These are phyloP conservation scores for Ogataea minuta DNA, from an alignment of 805 yeast species.

Conservation along the genomic window DNA sequence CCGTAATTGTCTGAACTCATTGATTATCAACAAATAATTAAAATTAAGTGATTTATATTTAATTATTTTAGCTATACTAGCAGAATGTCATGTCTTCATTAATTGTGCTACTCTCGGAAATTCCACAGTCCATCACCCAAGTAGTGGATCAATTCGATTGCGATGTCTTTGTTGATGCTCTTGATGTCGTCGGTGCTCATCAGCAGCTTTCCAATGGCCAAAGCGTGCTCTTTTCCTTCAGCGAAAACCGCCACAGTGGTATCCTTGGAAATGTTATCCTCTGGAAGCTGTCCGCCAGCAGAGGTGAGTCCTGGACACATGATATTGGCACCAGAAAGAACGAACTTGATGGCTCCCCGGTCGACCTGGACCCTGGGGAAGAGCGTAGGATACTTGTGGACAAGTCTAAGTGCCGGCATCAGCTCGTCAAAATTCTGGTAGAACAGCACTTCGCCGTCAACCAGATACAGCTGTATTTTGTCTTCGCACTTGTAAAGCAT, in stretches of 20 bases:
- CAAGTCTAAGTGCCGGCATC: constrained; percentile 70
- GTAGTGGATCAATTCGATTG: constrained; percentile 79
- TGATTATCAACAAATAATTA: not conserved
- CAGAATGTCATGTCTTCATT: constrained; percentile 5
- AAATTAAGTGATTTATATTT: constrained; percentile 3
- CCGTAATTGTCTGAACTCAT: constrained; percentile 52
- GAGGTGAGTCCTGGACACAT: constrained; percentile 96
- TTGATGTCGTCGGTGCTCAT: constrained; percentile 92
- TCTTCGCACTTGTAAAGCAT: constrained; percentile 85
- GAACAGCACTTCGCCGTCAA: constrained; percentile 71
- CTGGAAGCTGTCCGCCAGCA: constrained; percentile 80
- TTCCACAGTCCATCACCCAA: constrained; percentile 90
- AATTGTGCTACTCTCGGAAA: constrained; percentile 29
- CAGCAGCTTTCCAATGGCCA: constrained; percentile 83
- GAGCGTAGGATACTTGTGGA: constrained; percentile 77
- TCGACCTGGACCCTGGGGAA: constrained; percentile 90
- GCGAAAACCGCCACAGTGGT: constrained; percentile 82
- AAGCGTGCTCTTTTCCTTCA: constrained; percentile 87
- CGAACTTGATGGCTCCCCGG: constrained; percentile 94
- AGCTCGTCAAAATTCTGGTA: constrained; percentile 80
- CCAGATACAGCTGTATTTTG: constrained; percentile 71
- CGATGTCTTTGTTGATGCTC: constrained; percentile 79
- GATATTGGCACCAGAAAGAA: constrained; percentile 91
- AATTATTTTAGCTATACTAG: not conserved
- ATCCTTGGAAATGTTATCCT: constrained; percentile 61